phyloP scores from a whole-genome alignment of 768 basidiomycete species.

The Dioszegia aurantiaca region DNA sequence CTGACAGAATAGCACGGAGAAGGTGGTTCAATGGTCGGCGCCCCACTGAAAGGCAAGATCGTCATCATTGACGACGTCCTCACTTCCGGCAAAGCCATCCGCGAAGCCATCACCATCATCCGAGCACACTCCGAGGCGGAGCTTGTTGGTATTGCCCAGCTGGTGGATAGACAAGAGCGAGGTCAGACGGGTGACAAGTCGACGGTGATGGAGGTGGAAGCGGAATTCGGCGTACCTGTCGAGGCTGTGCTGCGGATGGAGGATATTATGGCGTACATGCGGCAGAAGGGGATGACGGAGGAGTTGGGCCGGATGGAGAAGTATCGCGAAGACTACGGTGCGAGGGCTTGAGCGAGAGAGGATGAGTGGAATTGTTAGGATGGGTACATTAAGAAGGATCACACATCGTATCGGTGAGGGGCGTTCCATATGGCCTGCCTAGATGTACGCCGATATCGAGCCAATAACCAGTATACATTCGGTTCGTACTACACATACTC shows the following conservation, averaged over 20 bases:
- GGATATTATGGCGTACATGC: slow-evolving; percentile 79
- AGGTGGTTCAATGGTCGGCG: slow-evolving; percentile 86
- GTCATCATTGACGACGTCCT: slow-evolving; percentile 95
- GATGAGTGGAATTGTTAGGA: too few species aligned
- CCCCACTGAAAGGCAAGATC: slow-evolving; percentile 72
- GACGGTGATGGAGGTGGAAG: slow-evolving; percentile 79
- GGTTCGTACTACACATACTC: too few species aligned
- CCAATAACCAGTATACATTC: too few species aligned
- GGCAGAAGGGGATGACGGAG: slow-evolving; percentile 61
- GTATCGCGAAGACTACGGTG: slow-evolving; percentile 72
- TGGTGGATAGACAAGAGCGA: slow-evolving; percentile 81
- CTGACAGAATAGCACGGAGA: slow-evolving; percentile 67
- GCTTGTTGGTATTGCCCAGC: slow-evolving; percentile 82
- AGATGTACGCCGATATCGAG: too few species aligned
- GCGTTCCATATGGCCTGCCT: too few species aligned
- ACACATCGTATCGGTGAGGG: too few species aligned
- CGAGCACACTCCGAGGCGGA: slow-evolving; percentile 60
- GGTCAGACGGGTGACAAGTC: slow-evolving; percentile 65
- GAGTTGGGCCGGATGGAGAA: slow-evolving; percentile 69
- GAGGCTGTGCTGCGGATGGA: slow-evolving; percentile 77
- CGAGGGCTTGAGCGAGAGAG: slow-evolving; percentile 13
- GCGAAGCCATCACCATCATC: slow-evolving; percentile 76
- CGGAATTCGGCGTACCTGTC: slow-evolving; percentile 68
- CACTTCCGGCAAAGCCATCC: slow-evolving; percentile 70
- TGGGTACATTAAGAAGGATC: too few species aligned